Evolutionary conservation across 495 filamentous ascomycete species (phyloP).

Genomic region (Aspergillus cavernicola): DNA sequence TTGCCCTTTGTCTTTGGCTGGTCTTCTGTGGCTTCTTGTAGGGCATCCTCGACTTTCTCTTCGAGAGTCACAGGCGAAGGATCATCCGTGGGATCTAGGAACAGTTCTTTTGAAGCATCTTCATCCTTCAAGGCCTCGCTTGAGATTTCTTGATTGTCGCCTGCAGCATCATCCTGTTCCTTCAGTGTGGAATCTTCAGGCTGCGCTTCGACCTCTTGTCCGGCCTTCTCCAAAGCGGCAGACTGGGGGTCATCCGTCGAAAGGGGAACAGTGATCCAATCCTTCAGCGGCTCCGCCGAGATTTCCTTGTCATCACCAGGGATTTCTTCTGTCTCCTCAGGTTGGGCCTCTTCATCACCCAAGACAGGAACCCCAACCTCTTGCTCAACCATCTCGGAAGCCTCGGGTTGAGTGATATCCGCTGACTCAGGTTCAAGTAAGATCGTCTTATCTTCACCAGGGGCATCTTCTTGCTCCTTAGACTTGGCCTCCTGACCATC

Average conservation of each 20-base stretch:
- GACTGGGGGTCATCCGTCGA: neutral
- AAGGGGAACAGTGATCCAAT: neutral
- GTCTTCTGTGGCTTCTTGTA: constrained; percentile 13
- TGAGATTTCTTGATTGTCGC: neutral
- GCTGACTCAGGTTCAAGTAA: neutral
- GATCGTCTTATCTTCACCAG: neutral
- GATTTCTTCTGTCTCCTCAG: neutral
- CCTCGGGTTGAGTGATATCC: constrained; percentile 2
- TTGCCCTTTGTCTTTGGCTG: constrained; percentile 30
- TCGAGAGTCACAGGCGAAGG: neutral
- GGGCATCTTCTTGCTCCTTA: neutral
- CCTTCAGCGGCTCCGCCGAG: neutral
- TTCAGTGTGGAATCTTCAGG: neutral
- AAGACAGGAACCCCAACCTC: neutral
- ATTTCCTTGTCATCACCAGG: neutral
- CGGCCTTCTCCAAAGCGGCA: neutral
- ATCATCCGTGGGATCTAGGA: neutral
- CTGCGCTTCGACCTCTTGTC: neutral
- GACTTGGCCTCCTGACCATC: neutral
- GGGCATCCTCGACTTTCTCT: neutral
- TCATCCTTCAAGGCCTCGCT: neutral
- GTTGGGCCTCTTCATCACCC: neutral
- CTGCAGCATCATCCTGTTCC: neutral
- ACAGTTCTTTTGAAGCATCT: neutral
- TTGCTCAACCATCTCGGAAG: constrained; percentile 18